Conservation (phyloP, 306 rosid genomes). For the Cicer yamashitae region DNA sequence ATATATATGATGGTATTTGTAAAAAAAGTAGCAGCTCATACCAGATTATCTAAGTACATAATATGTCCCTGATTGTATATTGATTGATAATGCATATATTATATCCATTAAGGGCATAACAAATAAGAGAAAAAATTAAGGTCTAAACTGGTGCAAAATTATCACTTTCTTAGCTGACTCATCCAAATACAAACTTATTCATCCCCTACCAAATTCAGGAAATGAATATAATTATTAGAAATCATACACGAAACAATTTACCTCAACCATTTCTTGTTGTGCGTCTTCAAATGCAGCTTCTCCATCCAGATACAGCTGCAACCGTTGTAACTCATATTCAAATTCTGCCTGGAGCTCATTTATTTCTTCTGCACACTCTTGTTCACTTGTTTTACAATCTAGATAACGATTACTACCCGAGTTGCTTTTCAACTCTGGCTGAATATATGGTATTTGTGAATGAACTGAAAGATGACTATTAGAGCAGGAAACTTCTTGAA, state of each 20-base stretch:
- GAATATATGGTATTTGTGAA: conserved; percentile 44
- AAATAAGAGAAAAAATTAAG: not conserved
- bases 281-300: conserved; percentile 52
- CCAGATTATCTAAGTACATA: conserved; percentile 26
- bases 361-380: conserved; percentile 59
- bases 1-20: not conserved
- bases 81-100: not conserved
- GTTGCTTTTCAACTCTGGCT: conserved; percentile 44
- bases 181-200: not conserved
- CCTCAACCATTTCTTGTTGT: conserved; percentile 54
- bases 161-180: conserved; percentile 6
- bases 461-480: conserved; percentile 51
- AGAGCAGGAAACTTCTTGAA: conserved; percentile 58
- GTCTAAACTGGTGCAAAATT: not conserved
- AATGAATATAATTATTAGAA: conserved; percentile 17
- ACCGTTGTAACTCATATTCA: conserved; percentile 72
- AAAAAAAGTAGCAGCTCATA: conserved; percentile 1
- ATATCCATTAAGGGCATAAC: conserved; percentile 9
- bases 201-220: not conserved
- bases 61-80: not conserved
- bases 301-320: conserved; percentile 73
- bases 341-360: conserved; percentile 77
- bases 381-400: conserved; percentile 40
- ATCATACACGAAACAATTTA: conserved; percentile 40
- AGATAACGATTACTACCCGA: conserved; percentile 41